Base-by-base conservation (phyloP, 1,284 basidiomycete genomes). In the Cutaneotrichosporon sp. region DNA sequence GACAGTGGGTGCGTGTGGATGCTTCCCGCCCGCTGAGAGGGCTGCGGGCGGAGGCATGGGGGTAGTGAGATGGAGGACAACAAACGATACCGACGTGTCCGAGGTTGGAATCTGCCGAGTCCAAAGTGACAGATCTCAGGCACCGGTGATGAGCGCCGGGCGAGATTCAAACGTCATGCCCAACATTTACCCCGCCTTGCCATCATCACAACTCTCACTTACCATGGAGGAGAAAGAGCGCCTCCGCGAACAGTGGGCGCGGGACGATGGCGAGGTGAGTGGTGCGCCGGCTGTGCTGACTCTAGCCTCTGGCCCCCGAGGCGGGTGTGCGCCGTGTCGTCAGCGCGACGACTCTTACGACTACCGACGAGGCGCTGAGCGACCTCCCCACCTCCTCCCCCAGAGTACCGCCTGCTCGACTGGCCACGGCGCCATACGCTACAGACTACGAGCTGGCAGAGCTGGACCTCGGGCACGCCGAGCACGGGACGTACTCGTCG, bases 401-500 rank as follows among this genome's bases (percentile, higher is more conserved):
- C 7, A 24, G 36, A n/a, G 25, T 43, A 7, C 29, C 53, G 25
- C 18, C 38, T 4, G 18, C 24, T 25, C 53, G 53, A 4, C 22
- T 50, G 9, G 14, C 31, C 14, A 24, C 43, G 2, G 43, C 31
- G 6, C 24, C 51, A 14, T 34, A 59, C 29, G 7, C 50, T 14
- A 31, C 38, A 18, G 51, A 53, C 13, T 53, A 22, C 38, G 54
- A 56, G n/a, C 33, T 53, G 24, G 36, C 29, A 13, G 58, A 54
- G 20, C 43, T 49, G 18, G 62, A 64, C 24, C n/a, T 36, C 10
- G 51, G 54, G 6, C 52, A 45, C 22, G 43, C 56, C 0, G 55
- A 57, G 11, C 55, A 34, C 16, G 72, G 70, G 10, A 74, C 75
- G 1, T 79, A 79, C 60, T 77, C 75, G 2, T 74, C 72, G 10